Percentiles rank a stretch among this genome's conserved stretches.
Conservation (phyloP, 1,284 basidiomycete species). For the Tausonia pullulans region DNA sequence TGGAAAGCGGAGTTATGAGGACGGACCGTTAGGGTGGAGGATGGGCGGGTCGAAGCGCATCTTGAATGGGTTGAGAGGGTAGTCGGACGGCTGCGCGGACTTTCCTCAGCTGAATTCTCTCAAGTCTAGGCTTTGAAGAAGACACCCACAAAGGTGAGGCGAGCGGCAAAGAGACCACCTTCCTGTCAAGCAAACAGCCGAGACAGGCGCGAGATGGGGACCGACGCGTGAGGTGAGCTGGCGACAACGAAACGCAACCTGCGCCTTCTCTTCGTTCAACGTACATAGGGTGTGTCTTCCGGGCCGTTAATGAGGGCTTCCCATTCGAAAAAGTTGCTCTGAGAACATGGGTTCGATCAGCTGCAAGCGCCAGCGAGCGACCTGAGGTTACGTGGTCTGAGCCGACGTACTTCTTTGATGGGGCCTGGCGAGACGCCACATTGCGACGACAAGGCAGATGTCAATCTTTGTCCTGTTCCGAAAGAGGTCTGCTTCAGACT, state of each 20-base stretch:
- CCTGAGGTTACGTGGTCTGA: background rate
- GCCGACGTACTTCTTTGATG: background rate
- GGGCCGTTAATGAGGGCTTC: slow-evolving; percentile 94
- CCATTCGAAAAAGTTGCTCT: slow-evolving; percentile 97
- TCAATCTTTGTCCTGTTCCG: background rate
- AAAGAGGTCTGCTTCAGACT: background rate
- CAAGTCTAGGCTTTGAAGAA: background rate
- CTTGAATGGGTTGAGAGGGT: slow-evolving; percentile 91
- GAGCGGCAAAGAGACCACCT: slow-evolving; percentile 90
- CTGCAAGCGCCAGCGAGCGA: background rate
- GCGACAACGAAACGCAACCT: background rate
- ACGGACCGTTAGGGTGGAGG: slow-evolving; percentile 92
- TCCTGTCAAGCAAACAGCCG: slow-evolving; percentile 45
- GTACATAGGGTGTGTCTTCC: slow-evolving; percentile 90
- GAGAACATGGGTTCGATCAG: slow-evolving; percentile 38
- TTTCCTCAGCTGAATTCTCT: background rate
- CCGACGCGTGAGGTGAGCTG: background rate
- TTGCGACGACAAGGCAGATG: background rate
- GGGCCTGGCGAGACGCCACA: background rate
- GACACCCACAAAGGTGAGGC: slow-evolving; percentile 71
- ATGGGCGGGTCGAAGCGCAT: slow-evolving; percentile 97
- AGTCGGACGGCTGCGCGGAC: slow-evolving; percentile 61
- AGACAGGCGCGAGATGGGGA: background rate
- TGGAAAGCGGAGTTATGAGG: background rate
- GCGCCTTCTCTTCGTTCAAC: slow-evolving; percentile 24